These are phyloP conservation scores for Cairneyella variabilis DNA, from an alignment of 495 filamentous ascomycete genomes.

Conservation along the genomic window DNA sequence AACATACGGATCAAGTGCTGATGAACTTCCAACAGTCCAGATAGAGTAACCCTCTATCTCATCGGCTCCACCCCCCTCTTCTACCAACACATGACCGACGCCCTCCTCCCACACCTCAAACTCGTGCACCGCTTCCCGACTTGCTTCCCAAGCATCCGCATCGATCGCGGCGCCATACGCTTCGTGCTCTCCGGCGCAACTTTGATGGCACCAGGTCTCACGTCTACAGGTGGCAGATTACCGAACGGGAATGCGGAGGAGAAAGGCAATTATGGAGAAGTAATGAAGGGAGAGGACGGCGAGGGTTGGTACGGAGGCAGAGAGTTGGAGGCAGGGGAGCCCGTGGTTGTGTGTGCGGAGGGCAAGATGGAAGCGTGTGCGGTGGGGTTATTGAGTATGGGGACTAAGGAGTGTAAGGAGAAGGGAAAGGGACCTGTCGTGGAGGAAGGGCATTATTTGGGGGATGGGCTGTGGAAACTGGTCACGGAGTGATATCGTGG, in stretches of 20 bases:
- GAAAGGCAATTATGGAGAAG: conserved; percentile 28
- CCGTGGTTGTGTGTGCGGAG: conserved; percentile 87
- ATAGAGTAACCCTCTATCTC: conserved; percentile 81
- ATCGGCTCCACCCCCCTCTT: conserved; percentile 74
- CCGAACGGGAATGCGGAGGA: conserved; percentile 51
- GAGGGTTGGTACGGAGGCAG: conserved; percentile 33
- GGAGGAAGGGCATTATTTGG: conserved; percentile 88
- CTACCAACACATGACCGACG: conserved; percentile 83
- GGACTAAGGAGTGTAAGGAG: conserved; percentile 87
- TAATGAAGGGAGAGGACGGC: conserved; percentile 36
- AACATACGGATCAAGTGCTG: conserved; percentile 4
- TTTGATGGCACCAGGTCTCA: conserved; percentile 93
- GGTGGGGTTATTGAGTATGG: conserved; percentile 79
- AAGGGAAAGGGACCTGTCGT: conserved; percentile 91
- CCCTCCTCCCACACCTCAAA: conserved; percentile 72
- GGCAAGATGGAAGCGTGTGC: conserved; percentile 90
- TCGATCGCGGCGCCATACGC: conserved; percentile 93
- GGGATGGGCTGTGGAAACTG: conserved; percentile 90
- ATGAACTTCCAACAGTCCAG: conserved; percentile 51
- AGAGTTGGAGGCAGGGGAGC: conserved; percentile 68
- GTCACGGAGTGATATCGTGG: conserved; percentile 44
- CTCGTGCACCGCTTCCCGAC: conserved; percentile 71
- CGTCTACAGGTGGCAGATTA: conserved; percentile 71
- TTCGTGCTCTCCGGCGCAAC: conserved; percentile 92
- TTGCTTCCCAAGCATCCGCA: conserved; percentile 62